A percentile compares a stretch with the other conserved stretches of the same genome.
Evolutionary conservation across 352 stramenopile species (phyloP).

Genomic region (Hyaloperonospora brassicae): DNA sequence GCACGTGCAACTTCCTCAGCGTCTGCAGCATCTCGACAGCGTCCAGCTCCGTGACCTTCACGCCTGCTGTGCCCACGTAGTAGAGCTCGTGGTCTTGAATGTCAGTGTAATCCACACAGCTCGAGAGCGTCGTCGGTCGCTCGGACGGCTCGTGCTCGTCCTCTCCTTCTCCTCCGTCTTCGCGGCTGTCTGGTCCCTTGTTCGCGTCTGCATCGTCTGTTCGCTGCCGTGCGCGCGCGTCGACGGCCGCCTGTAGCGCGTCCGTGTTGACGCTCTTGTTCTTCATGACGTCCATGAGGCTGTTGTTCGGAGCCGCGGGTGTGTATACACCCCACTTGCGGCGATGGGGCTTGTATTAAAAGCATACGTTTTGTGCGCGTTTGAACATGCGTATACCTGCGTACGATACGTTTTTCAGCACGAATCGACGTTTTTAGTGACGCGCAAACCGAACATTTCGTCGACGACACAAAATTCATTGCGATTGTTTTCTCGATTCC

Average conservation of each 20-base stretch:
- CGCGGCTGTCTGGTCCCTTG: conserved; percentile 7
- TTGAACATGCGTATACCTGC: too few species aligned
- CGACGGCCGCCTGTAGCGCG: conserved; percentile 27
- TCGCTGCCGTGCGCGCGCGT: conserved; percentile 18
- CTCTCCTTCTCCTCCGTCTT: conserved; percentile 20
- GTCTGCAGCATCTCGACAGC: conserved; percentile 41
- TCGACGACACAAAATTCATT: too few species aligned
- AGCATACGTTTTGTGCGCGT: too few species aligned
- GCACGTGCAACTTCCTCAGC: conserved; percentile 60
- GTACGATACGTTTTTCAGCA: too few species aligned
- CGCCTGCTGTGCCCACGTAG: conserved; percentile 69
- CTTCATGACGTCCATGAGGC: too few species aligned
- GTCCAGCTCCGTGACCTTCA: conserved; percentile 71
- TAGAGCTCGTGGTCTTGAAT: conserved; percentile 72
- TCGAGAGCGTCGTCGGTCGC: conserved; percentile 41
- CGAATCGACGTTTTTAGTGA: too few species aligned
- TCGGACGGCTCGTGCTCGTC: background rate
- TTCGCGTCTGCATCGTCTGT: background rate
- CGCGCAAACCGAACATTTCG: too few species aligned
- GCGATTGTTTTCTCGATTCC: too few species aligned
- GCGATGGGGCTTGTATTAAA: too few species aligned
- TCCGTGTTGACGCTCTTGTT: conserved; percentile 38
- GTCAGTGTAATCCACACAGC: conserved; percentile 55
- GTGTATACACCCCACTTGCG: too few species aligned
- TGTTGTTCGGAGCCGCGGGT: too few species aligned